A percentile compares a stretch with the other conserved stretches of the same genome.
Conservation (phyloP, 2,329 filamentous ascomycete species). For the Cladophialophora chaetospira region DNA sequence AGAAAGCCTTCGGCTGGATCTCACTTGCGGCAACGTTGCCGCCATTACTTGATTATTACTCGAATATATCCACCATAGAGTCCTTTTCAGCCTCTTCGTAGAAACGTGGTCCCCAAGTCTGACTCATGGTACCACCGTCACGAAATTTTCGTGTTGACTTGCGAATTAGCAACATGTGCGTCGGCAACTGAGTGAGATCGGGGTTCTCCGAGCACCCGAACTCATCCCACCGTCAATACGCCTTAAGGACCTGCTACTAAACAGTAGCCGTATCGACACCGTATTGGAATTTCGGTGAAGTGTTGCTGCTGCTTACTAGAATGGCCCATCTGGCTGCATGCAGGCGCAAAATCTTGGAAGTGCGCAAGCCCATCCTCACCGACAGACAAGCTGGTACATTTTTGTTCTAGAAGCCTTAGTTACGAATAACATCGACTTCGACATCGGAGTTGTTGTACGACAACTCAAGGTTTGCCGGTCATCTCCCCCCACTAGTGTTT, state of each 20-base stretch:
- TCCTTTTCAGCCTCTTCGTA: conserved; percentile 1
- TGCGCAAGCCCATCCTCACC: too few species aligned
- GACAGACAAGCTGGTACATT: too few species aligned
- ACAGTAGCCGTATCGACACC: too few species aligned
- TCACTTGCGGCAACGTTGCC: not conserved
- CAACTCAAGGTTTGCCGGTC: not conserved
- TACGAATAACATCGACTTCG: not conserved
- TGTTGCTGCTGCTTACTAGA: too few species aligned
- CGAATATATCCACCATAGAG: conserved; percentile 23
- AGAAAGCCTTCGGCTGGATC: conserved; percentile 12
- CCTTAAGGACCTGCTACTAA: not conserved
- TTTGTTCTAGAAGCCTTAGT: not conserved
- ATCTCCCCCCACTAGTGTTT: not conserved
- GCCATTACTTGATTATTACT: conserved; percentile 29
- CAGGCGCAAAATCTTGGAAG: not conserved
- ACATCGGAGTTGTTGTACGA: not conserved
- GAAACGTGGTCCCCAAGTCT: not conserved
- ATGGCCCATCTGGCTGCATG: not conserved
- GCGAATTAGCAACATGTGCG: not conserved
- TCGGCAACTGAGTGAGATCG: not conserved
- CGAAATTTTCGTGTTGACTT: not conserved
- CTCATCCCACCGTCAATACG: not conserved
- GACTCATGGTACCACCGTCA: conserved; percentile 1
- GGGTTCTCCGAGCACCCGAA: conserved; percentile 5
- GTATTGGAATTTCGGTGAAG: too few species aligned